Conservation (phyloP, 129 eudicot species). For the Lonicera japonica region DNA sequence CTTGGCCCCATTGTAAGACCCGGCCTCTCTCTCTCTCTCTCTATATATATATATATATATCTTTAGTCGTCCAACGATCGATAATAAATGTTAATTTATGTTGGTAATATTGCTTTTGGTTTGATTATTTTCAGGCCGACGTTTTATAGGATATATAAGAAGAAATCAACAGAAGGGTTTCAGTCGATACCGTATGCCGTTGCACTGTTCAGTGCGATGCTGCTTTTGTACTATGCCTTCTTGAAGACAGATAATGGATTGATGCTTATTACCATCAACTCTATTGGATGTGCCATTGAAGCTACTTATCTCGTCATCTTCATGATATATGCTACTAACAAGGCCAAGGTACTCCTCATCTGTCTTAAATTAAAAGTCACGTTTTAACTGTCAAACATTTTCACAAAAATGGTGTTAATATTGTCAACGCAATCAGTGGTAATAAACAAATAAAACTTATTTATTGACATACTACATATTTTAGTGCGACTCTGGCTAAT, state of each 20-base stretch:
- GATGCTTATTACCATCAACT: conserved; percentile 47
- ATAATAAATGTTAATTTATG: too few relatives aligned
- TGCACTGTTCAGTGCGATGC: conserved; percentile 55
- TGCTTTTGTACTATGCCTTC: conserved; percentile 34
- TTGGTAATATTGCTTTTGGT: too few relatives aligned
- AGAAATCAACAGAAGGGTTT: conserved; percentile 62
- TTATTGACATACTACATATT: too few relatives aligned
- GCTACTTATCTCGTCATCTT: conserved; percentile 31
- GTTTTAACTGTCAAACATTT: neutral
- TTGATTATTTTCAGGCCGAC: conserved; percentile 55
- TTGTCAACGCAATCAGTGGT: too few relatives aligned
- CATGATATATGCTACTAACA: conserved; percentile 45
- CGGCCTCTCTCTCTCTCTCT: neutral
- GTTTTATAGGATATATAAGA: conserved; percentile 38
- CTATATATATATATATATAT: neutral
- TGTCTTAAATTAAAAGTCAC: too few relatives aligned
- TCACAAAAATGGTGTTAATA: too few relatives aligned
- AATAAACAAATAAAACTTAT: too few relatives aligned
- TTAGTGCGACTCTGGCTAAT: too few relatives aligned
- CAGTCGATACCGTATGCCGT: conserved; percentile 57
- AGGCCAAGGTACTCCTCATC: conserved; percentile 38
- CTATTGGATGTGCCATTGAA: conserved; percentile 35
- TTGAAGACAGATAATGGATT: conserved; percentile 27
- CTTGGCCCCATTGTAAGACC: conserved; percentile 58
- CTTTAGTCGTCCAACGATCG: too few relatives aligned